These are phyloP conservation scores for Neonothopanus nambi DNA, from an alignment of 1,284 basidiomycete genomes.

Conservation along the genomic window DNA sequence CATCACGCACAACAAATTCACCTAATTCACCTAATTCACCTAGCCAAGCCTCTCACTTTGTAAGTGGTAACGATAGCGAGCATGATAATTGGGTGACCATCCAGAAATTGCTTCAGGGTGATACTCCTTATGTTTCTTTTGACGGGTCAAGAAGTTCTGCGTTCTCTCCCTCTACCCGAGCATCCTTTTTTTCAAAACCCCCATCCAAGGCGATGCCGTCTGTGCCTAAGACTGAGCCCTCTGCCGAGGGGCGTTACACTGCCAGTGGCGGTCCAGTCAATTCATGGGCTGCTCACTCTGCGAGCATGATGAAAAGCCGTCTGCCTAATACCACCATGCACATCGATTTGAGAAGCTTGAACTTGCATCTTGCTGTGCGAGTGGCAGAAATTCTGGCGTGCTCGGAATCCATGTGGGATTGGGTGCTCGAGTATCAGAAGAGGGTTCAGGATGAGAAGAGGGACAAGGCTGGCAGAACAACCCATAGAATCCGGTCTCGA, in stretches of 20 bases:
- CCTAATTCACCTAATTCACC: constrained; percentile 1
- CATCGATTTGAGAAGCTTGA: constrained; percentile 56
- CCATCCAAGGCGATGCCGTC: not conserved
- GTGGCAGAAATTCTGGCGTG: constrained; percentile 63
- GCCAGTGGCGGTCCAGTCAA: too few relatives aligned
- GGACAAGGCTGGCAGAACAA: constrained; percentile 8
- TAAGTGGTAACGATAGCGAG: constrained; percentile 17
- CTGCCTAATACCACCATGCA: constrained; percentile 52
- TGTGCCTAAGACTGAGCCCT: not conserved
- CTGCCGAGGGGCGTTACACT: too few relatives aligned
- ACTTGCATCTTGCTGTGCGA: constrained; percentile 58
- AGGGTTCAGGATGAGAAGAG: constrained; percentile 18
- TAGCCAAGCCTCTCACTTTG: not conserved
- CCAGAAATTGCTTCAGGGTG: constrained; percentile 33
- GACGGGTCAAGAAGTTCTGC: constrained; percentile 44
- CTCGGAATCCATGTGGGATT: constrained; percentile 76
- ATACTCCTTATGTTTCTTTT: constrained; percentile 44
- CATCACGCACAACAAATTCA: not conserved
- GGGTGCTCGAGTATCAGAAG: constrained; percentile 53
- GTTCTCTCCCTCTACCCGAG: constrained; percentile 38
- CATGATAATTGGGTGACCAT: constrained; percentile 34
- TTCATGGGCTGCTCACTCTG: too few relatives aligned
- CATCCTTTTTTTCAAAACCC: constrained; percentile 24
- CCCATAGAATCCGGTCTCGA: constrained; percentile 22
- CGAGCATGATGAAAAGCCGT: constrained; percentile 24